Evolutionary conservation across 192 early-diverging fungal genomes (phyloP), one percentile per base, ranked within the genome.

Genomic region (Backusella tuberculispora): DNA sequence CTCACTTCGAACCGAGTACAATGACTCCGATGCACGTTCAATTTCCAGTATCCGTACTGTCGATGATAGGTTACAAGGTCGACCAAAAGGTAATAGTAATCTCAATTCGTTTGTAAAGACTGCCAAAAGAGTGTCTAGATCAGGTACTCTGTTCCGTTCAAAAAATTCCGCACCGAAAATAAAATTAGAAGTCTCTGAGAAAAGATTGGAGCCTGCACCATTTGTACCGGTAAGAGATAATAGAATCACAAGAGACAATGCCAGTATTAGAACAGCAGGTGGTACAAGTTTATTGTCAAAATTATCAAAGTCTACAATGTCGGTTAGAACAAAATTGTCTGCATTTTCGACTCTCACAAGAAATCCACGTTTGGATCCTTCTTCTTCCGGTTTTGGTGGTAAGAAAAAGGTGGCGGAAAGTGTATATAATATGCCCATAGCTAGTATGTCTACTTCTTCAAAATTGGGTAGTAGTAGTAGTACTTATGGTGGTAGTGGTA

Each of bases 361-460:
- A 75, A 77, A 72, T 66, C 12, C 26, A 5, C 65, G 56, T 10
- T 6, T 46, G 17, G 74, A 76, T 29, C 38, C 56, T 29, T 38
- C 41, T 13, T 37, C 42, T 1, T 74, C 73, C 42, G 13, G 65
- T 9, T 65, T 47, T 14, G 17, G 29, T 21, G 68, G 66, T 6
- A 38, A 69, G 14, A 56, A 76, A 26, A 48, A 69, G 19, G 74
- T 73, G 24, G 74, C 72, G 6, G 80, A 78, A 43, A 81, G 76
- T 48, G 67, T 78, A 37, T 77, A 77, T 63, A 74, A 81, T 10
- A 71, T 72, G 34, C 72, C 79, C 0, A 74, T 71, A 17, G 60
- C 67, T 9, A 42, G 42, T 24, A 42, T 40, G 10, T 67, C 66
- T 6, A 67, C 66, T 15, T 19, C 42, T 26, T 29, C 45, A 47